Percentiles rank a stretch among this genome's conserved stretches.
These are phyloP conservation scores for Selaginella moellendorffii DNA, from an alignment of 75 land plant genomes.

Conservation along the genomic window DNA sequence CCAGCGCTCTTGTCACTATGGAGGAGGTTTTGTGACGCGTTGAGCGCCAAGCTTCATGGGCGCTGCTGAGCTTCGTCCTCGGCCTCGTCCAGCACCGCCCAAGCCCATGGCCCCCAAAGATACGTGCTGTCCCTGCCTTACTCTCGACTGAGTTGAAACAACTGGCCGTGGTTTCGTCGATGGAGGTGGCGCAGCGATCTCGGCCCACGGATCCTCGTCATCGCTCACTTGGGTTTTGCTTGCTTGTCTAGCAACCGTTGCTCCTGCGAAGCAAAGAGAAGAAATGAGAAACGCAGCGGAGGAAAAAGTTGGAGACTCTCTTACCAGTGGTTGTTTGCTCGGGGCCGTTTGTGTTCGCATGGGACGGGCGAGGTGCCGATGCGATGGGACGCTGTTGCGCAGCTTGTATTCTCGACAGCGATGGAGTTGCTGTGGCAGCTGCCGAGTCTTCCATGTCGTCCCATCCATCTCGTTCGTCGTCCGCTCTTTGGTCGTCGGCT, in stretches of 20 bases:
- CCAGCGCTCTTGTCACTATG: not conserved
- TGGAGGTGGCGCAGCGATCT: slow-evolving; percentile 79
- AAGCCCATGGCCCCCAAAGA: slow-evolving; percentile 6
- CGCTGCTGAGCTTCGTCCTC: slow-evolving; percentile 52
- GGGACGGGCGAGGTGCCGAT: slow-evolving; percentile 1
- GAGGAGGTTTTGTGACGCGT: slow-evolving; percentile 26
- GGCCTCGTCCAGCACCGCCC: slow-evolving; percentile 45
- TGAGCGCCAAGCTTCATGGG: slow-evolving; percentile 81
- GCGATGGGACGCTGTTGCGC: slow-evolving; percentile 1
- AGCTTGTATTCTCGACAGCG: slow-evolving; percentile 7
- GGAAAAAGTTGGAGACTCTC: not conserved
- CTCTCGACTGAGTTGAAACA: slow-evolving; percentile 9
- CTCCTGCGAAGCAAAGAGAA: too few species aligned
- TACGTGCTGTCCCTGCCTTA: slow-evolving; percentile 14
- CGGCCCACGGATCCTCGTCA: too few species aligned
- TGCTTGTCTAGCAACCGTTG: not conserved
- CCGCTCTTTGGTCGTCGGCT: not conserved
- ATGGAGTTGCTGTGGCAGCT: not conserved
- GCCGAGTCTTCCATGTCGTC: not conserved
- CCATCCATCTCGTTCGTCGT: not conserved
- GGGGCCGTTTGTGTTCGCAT: not conserved
- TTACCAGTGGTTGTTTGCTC: not conserved
- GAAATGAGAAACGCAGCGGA: not conserved
- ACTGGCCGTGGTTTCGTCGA: slow-evolving; percentile 48
- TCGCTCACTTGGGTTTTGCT: slow-evolving; percentile 19